Evolutionary conservation across 148 eudicot species (phyloP), one percentile per base, ranked within the genome.

Genomic region (Mesembryanthemum crystallinum): DNA sequence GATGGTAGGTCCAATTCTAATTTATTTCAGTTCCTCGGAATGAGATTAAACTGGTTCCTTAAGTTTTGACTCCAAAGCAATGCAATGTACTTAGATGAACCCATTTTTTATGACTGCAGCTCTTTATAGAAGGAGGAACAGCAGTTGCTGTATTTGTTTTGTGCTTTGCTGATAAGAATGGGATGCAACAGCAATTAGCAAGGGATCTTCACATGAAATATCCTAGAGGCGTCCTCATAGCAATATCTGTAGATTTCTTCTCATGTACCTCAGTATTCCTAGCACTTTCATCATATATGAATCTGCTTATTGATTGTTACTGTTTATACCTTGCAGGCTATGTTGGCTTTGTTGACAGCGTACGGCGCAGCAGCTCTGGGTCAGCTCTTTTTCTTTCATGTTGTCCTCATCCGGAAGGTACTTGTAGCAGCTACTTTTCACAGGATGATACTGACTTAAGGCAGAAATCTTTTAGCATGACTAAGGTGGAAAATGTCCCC

Each of bases 371-470:
- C 96, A 77, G 98, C 98, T 13, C 81, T 94, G 79, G 96, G 97
- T 73, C 98, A 94, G 60, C 96, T 94, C 73, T 90, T 94, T 82
- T 90, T 94, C 89, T 94, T 94, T 83, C 98, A 94, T 76, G 77
- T 90, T 17, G 86, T 94, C 77, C 97, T 94, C 75, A 94, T 94
- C 79, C 88, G 87, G 54, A 94, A 92, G 98, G 98, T 94, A 87
- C 70, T 75, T 45, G 11, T 59, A 43, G 64, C 64, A 23, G 55
- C 75, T 72, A 47, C 28, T 10, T 29, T 62, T 57, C 35, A 25
- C 33, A 15, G 18, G 18, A 7, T 51, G 75, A 33, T 29, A 52
- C 30, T 72, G 29, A 65, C 42, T 21, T 5, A 30, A 39, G 65
- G 28, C 65, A 27, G 37, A 65, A 49, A 9, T 39, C 47, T 39